These are phyloP conservation scores for Xylaria sp. DNA, from an alignment of 2,329 filamentous ascomycete genomes.

Conservation along the genomic window DNA sequence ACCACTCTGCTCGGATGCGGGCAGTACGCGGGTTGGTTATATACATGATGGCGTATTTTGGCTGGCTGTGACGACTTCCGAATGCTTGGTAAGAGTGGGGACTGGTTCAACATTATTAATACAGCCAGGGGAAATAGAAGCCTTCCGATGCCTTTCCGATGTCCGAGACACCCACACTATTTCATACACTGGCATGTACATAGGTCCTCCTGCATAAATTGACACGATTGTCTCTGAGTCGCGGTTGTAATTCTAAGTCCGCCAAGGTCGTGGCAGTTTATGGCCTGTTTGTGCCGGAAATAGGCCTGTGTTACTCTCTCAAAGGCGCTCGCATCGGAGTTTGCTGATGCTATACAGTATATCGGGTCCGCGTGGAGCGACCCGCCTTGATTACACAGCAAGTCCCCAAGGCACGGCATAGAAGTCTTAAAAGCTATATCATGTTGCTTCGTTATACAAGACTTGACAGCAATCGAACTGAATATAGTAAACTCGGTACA, in stretches of 20 bases:
- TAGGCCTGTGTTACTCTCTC: not conserved
- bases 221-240: not conserved
- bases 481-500: conserved; percentile 18
- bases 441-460: conserved; percentile 11
- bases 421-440: not conserved
- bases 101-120: conserved; percentile 26
- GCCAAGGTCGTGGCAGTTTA: not conserved
- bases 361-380: not conserved
- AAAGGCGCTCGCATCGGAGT: not conserved
- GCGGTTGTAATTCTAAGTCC: not conserved
- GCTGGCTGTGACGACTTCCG: not conserved
- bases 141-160: not conserved
- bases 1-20: not conserved
- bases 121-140: not conserved
- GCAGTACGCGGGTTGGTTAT: not conserved
- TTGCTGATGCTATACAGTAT: not conserved
- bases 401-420: not conserved
- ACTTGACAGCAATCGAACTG: not conserved
- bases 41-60: not conserved
- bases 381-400: not conserved
- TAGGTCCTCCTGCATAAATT: not conserved
- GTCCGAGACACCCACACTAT: not conserved
- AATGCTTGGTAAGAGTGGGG: conserved; percentile 34
- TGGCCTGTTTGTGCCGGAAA: not conserved
- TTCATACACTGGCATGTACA: too few relatives aligned